Percentiles rank a stretch among this genome's conserved stretches.
Evolutionary conservation across 352 stramenopile genomes (phyloP).

Genomic region (Globisporangium polare): DNA sequence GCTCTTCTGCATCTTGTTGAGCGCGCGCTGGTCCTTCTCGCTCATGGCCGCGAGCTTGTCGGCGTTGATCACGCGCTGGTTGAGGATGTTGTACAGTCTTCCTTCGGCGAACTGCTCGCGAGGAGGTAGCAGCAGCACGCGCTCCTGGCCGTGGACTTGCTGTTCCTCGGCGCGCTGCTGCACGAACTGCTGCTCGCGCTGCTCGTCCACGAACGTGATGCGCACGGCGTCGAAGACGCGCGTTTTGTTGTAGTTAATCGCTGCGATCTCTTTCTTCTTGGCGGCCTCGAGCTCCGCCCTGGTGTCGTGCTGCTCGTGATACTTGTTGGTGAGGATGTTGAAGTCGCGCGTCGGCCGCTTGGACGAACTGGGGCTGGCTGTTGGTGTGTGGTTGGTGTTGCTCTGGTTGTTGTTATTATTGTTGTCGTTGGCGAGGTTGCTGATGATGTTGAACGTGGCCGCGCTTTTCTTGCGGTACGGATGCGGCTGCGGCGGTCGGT

Average conservation of each 20-base stretch:
- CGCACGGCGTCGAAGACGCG: slow-evolving; percentile 62
- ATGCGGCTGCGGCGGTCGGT: slow-evolving; percentile 26
- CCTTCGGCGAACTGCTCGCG: slow-evolving; percentile 64
- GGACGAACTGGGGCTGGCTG: slow-evolving; percentile 15
- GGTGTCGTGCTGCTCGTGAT: slow-evolving; percentile 51
- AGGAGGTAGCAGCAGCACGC: slow-evolving; percentile 42
- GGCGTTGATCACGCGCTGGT: slow-evolving; percentile 54
- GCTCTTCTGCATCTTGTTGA: slow-evolving; percentile 65
- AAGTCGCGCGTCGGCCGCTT: slow-evolving; percentile 50
- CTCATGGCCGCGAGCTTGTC: slow-evolving; percentile 34
- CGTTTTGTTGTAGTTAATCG: slow-evolving; percentile 64
- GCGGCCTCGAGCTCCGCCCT: slow-evolving; percentile 28
- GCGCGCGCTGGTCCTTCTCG: slow-evolving; percentile 36
- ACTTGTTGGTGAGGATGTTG: slow-evolving; percentile 80
- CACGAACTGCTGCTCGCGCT: slow-evolving; percentile 53
- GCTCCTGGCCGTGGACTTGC: slow-evolving; percentile 49
- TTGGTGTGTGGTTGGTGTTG: not conserved
- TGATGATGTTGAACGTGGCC: slow-evolving; percentile 65
- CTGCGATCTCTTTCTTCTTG: slow-evolving; percentile 44
- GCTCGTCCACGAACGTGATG: slow-evolving; percentile 50
- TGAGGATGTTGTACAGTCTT: slow-evolving; percentile 78
- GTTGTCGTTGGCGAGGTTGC: slow-evolving; percentile 27
- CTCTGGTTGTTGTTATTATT: slow-evolving; percentile 1
- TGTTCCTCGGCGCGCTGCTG: slow-evolving; percentile 32
- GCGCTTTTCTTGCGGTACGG: slow-evolving; percentile 29